phyloP scores from a whole-genome alignment of 2,329 filamentous ascomycete species.

The Colletotrichum tropicicola region DNA sequence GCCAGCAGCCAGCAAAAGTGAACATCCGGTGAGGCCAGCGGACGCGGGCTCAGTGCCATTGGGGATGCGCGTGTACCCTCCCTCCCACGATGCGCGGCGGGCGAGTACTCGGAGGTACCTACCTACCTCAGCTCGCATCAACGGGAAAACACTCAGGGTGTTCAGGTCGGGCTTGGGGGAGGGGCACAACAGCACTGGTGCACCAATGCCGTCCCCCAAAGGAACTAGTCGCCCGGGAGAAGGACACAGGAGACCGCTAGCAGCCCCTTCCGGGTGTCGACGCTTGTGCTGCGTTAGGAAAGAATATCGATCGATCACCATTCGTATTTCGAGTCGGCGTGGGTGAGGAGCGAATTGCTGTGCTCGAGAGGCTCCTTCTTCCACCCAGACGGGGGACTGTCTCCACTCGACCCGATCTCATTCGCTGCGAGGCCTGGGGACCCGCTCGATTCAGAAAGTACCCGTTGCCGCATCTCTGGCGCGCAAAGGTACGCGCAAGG shows the following conservation, averaged over 20 bases:
- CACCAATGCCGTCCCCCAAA: slow-evolving; percentile 2
- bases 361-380: slow-evolving; percentile 8
- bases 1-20: not conserved
- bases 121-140: not conserved
- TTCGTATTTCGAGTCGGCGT: slow-evolving; percentile 23
- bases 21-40: not conserved
- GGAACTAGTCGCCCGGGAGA: not conserved
- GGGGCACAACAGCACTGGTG: slow-evolving; percentile 3
- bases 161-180: slow-evolving; percentile 7
- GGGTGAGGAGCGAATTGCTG: slow-evolving; percentile 8
- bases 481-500: slow-evolving; percentile 8
- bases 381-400: not conserved
- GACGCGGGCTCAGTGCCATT: not conserved
- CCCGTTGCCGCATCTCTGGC: not conserved
- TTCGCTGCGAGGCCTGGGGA: not conserved
- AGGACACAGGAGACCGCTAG: slow-evolving; percentile 12
- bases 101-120: not conserved
- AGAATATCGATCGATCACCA: slow-evolving; percentile 27
- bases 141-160: not conserved
- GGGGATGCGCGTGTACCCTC: not conserved
- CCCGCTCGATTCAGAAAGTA: slow-evolving; percentile 18
- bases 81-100: not conserved
- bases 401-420: not conserved
- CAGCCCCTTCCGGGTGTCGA: slow-evolving; percentile 20
- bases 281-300: slow-evolving; percentile 28